Evolutionary conservation across 768 basidiomycete species (phyloP), one percentile per base, ranked within the genome.

Genomic region (Hysterangium stoloniferum): DNA sequence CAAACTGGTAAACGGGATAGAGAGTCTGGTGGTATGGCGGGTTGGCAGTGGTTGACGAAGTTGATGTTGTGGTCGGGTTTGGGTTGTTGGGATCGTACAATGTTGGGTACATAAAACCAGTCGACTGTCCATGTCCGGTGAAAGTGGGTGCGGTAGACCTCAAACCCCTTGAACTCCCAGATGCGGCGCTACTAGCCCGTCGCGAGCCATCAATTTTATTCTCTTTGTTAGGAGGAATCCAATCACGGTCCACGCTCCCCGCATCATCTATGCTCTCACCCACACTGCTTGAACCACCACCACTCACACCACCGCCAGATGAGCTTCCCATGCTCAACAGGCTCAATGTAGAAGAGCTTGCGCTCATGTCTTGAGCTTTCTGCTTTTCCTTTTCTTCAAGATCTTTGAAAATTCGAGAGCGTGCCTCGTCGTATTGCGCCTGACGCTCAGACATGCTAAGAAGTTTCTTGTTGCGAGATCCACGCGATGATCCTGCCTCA

Each of bases 361-460:
- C 79, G 61, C 79, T 88, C 66, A 81, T 73, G 56, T 85, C 82
- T 58, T 82, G 83, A 49, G 76, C 78, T 61, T 80, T 82, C 58
- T 69, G 72, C 52, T 68, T 66, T 28, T 62, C 61, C 56, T 74
- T 78, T 50, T 86, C 84, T 62, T 86, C 76, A 57, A 89, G 87
- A 56, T 68, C 82, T 78, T 86, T 84, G 68, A 92, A 92, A 57
- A 92, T 92, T 50, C 89, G 78, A 32, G 80, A 83, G 40, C 90
- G 79, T 25, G 89, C 89, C 64, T 87, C 82, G 47, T 86, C 85
- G 58, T 92, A 92, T n/a, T 87, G 90, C 0, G 86, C 90, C 61
- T 86, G 87, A 28, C 89, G 83, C 63, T 92, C 82, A 59, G 86
- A 84, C 20, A 92, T 81, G 2, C 90, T 90, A 70, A 80, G 78